phyloP scores from a whole-genome alignment of 495 filamentous ascomycete species.

The Lasiosphaeriaceae sp. region DNA sequence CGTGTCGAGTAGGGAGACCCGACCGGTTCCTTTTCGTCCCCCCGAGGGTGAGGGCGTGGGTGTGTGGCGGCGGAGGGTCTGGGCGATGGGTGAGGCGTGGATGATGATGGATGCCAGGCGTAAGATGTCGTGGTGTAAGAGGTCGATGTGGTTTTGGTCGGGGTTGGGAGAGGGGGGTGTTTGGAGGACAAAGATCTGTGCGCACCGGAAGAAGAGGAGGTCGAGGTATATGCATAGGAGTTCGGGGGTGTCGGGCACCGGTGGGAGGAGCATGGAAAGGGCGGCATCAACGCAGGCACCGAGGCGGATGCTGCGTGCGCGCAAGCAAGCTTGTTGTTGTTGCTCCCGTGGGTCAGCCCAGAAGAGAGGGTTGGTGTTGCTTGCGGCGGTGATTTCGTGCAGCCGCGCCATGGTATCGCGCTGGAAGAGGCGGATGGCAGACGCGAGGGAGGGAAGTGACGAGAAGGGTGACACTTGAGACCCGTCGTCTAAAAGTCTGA shows the following conservation, averaged over 20 bases:
- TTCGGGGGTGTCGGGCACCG: slow-evolving; percentile 7
- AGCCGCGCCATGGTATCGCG: slow-evolving; percentile 21
- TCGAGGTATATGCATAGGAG: slow-evolving; percentile 11
- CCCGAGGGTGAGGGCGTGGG: background rate
- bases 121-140: slow-evolving; percentile 24
- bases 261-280: slow-evolving; percentile 8
- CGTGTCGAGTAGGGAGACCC: slow-evolving; percentile 12
- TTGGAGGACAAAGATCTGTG: slow-evolving; percentile 41
- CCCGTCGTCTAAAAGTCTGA: slow-evolving; percentile 45
- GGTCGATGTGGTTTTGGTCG: slow-evolving; percentile 90
- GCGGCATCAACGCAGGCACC: slow-evolving; percentile 8
- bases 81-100: background rate
- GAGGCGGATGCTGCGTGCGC: slow-evolving; percentile 11
- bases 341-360: slow-evolving; percentile 13
- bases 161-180: slow-evolving; percentile 43
- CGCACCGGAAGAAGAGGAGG: slow-evolving; percentile 50
- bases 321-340: slow-evolving; percentile 12
- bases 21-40: too few species aligned
- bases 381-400: slow-evolving; percentile 4
- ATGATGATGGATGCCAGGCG: slow-evolving; percentile 1
- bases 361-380: background rate
- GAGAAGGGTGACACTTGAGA: slow-evolving; percentile 36
- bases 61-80: background rate
- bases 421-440: slow-evolving; percentile 15
- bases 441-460: slow-evolving; percentile 8